Conservation (phyloP, 768 basidiomycete species). For the Agrocybe praecox region DNA sequence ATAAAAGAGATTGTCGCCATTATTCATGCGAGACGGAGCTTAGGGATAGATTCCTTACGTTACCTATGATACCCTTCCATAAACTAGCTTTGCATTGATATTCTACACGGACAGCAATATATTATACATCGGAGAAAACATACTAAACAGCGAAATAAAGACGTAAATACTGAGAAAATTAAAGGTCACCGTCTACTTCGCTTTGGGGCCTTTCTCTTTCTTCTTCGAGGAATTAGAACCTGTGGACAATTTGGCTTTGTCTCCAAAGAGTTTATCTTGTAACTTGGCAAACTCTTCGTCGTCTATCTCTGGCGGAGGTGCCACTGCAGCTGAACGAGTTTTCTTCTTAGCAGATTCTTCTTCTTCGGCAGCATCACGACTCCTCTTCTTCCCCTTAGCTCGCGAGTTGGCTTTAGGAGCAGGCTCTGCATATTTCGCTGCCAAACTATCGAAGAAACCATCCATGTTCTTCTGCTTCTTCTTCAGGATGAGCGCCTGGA, state of each 20-base stretch:
- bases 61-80: slow-evolving; percentile 53
- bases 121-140: slow-evolving; percentile 1
- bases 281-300: slow-evolving; percentile 67
- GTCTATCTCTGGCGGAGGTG: slow-evolving; percentile 57
- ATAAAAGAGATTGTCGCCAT: slow-evolving; percentile 92
- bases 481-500: slow-evolving; percentile 84
- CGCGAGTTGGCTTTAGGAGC: slow-evolving; percentile 40
- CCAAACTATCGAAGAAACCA: slow-evolving; percentile 74
- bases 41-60: slow-evolving; percentile 83
- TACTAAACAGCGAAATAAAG: neutral
- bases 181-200: slow-evolving; percentile 8
- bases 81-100: slow-evolving; percentile 5
- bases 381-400: slow-evolving; percentile 60
- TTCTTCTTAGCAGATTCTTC: slow-evolving; percentile 54
- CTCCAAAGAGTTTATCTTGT: slow-evolving; percentile 56
- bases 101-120: neutral
- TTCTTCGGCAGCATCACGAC: slow-evolving; percentile 41
- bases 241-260: slow-evolving; percentile 5
- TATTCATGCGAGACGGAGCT: slow-evolving; percentile 77
- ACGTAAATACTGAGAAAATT: neutral
- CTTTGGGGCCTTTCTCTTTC: slow-evolving; percentile 9
- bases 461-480: slow-evolving; percentile 67
- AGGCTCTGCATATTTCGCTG: slow-evolving; percentile 69
- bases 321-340: slow-evolving; percentile 32
- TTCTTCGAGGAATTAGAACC: slow-evolving; percentile 3